Percentiles rank a stretch among this genome's conserved stretches.
Conservation (phyloP, 306 rosid genomes). For the Prosopis cineraria region DNA sequence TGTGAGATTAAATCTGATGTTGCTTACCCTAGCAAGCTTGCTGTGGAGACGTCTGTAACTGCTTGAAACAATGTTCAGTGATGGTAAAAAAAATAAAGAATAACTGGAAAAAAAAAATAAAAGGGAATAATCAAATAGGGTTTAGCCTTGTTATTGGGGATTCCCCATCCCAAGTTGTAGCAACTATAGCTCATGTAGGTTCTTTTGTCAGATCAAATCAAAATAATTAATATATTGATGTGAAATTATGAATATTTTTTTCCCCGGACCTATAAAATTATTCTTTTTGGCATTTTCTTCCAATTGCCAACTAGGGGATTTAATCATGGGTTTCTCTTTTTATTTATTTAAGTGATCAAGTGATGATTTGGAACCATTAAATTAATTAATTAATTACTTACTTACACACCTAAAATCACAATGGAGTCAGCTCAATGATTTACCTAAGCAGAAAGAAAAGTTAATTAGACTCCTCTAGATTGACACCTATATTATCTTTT, state of each 20-base stretch:
- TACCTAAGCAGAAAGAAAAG: not conserved
- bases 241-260: slow-evolving; percentile 28
- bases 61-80: slow-evolving; percentile 48
- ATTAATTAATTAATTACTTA: not conserved
- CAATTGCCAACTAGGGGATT: not conserved
- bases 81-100: not conserved
- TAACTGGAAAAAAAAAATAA: not conserved
- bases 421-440: not conserved
- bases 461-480: not conserved
- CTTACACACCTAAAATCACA: not conserved
- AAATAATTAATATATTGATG: slow-evolving; percentile 24
- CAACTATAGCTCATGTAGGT: slow-evolving; percentile 47
- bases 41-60: slow-evolving; percentile 87
- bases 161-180: slow-evolving; percentile 31
- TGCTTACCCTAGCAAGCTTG: slow-evolving; percentile 67
- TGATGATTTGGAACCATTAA: not conserved
- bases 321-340: not conserved
- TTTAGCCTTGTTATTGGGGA: slow-evolving; percentile 28
- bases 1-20: slow-evolving; percentile 73
- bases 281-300: not conserved
- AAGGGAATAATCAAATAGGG: not conserved
- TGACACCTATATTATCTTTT: not conserved
- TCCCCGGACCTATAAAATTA: not conserved
- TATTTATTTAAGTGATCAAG: not conserved
- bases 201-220: slow-evolving; percentile 37